Conservation (phyloP, 2,329 filamentous ascomycete genomes). For the Teratosphaeria epicoccoides region DNA sequence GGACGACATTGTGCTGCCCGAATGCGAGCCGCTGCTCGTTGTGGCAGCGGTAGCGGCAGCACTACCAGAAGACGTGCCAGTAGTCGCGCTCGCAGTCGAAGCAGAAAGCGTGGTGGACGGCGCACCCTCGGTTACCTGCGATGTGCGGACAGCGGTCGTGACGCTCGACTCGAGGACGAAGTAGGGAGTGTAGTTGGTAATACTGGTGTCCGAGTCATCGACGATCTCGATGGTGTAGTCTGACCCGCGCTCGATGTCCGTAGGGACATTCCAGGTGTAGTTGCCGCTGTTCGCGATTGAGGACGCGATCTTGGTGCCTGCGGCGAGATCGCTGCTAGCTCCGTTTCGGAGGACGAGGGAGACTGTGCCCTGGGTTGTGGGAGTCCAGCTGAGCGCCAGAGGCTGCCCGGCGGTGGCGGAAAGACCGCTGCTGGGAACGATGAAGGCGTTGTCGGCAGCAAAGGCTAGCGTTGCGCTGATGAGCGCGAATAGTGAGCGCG, state of each 20-base stretch:
- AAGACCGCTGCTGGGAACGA: conserved; percentile 33
- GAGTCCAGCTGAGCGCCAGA: conserved; percentile 38
- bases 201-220: conserved; percentile 32
- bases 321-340: conserved; percentile 28
- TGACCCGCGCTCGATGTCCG: conserved; percentile 30
- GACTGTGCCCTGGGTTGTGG: conserved; percentile 41
- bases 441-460: conserved; percentile 38
- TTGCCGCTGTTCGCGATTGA: conserved; percentile 39
- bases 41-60: conserved; percentile 5
- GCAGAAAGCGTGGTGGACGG: conserved; percentile 16
- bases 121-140: conserved; percentile 23
- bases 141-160: conserved; percentile 24
- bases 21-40: neutral
- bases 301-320: conserved; percentile 22
- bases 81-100: conserved; percentile 17
- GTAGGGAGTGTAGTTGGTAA: conserved; percentile 43
- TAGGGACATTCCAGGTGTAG: conserved; percentile 39
- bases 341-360: conserved; percentile 37
- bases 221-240: conserved; percentile 47
- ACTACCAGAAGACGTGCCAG: conserved; percentile 5
- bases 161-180: conserved; percentile 41
- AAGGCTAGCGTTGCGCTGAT: conserved; percentile 36
- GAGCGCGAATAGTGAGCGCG: conserved; percentile 34
- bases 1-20: neutral
- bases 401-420: conserved; percentile 37